A percentile compares a stretch with the other conserved stretches of the same genome.
Conservation (phyloP, 805 yeast species). For the Metschnikowia henanensis region DNA sequence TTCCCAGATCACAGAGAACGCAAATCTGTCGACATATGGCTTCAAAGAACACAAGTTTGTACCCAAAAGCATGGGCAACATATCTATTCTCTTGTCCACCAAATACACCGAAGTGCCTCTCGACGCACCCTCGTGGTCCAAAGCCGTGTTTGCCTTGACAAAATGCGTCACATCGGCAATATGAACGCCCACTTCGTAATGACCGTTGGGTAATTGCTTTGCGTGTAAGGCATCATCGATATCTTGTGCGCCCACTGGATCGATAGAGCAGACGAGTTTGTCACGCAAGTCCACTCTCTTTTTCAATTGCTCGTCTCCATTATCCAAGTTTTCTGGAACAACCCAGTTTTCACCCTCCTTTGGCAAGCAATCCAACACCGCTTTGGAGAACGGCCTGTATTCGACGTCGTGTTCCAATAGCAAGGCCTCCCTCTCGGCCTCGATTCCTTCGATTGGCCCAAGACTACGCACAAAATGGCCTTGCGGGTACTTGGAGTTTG, state of each 20-base stretch:
- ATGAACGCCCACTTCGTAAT: constrained; percentile 97
- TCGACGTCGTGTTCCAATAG: constrained; percentile 95
- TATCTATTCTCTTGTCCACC: constrained; percentile 97
- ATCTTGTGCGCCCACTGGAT: constrained; percentile 98
- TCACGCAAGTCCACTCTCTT: constrained; percentile 87
- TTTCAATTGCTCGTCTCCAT: constrained; percentile 52
- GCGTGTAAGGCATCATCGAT: constrained; percentile 99
- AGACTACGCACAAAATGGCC: constrained; percentile 92
- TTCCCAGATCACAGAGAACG: constrained; percentile 96
- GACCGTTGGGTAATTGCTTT: constrained; percentile 78
- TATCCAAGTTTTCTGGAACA: constrained; percentile 64
- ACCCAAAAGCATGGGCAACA: constrained; percentile 94
- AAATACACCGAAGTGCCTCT: constrained; percentile 97
- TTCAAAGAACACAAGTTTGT: constrained; percentile 94
- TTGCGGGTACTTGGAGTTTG: constrained; percentile 78
- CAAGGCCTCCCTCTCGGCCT: constrained; percentile 95
- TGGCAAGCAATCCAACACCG: constrained; percentile 91
- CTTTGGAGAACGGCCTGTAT: constrained; percentile 90
- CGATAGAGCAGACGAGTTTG: constrained; percentile 89
- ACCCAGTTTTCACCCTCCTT: constrained; percentile 91
- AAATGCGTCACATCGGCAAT: constrained; percentile 99
- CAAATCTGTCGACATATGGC: constrained; percentile 94
- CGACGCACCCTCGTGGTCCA: constrained; percentile 94
- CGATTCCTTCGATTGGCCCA: constrained; percentile 88
- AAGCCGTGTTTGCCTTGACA: constrained; percentile 87